Conservation (phyloP, 2,329 filamentous ascomycete species). For the Colletotrichum spinosum region DNA sequence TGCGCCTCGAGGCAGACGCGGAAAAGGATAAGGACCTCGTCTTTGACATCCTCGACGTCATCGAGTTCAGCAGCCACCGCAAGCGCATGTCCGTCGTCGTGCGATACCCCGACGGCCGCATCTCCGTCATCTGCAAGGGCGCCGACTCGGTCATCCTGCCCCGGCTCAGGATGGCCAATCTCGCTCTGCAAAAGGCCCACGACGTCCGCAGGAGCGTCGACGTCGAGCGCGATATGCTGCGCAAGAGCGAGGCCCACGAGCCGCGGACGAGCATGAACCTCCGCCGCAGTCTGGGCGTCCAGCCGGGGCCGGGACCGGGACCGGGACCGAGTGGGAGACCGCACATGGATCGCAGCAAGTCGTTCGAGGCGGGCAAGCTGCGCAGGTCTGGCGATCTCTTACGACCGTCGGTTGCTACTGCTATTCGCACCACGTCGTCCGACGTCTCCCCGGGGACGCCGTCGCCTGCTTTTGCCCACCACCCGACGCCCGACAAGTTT, state of each 20-base stretch:
- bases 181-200: slow-evolving; percentile 81
- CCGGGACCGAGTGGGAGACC: slow-evolving; percentile 44
- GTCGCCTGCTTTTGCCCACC: slow-evolving; percentile 42
- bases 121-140: slow-evolving; percentile 90
- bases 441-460: slow-evolving; percentile 49
- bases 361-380: slow-evolving; percentile 56
- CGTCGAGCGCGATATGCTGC: slow-evolving; percentile 65
- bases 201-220: slow-evolving; percentile 73
- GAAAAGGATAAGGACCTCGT: slow-evolving; percentile 62
- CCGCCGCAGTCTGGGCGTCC: no score
- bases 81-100: slow-evolving; percentile 94
- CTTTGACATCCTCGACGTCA: slow-evolving; percentile 86
- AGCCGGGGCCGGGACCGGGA: no score
- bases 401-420: slow-evolving; percentile 46
- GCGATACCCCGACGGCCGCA: slow-evolving; percentile 83
- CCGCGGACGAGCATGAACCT: slow-evolving; percentile 58
- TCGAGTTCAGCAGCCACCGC: slow-evolving; percentile 89
- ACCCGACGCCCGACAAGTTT: slow-evolving; percentile 69
- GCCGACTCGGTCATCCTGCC: slow-evolving; percentile 88
- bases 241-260: slow-evolving; percentile 67
- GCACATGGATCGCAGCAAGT: slow-evolving; percentile 53
- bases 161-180: slow-evolving; percentile 75
- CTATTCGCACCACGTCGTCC: slow-evolving; percentile 59
- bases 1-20: slow-evolving; percentile 54
- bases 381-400: slow-evolving; percentile 54